Percentiles rank a stretch among this genome's conserved stretches.
Evolutionary conservation across 495 filamentous ascomycete genomes (phyloP).

Genomic region (Hypoxylon intermedium): DNA sequence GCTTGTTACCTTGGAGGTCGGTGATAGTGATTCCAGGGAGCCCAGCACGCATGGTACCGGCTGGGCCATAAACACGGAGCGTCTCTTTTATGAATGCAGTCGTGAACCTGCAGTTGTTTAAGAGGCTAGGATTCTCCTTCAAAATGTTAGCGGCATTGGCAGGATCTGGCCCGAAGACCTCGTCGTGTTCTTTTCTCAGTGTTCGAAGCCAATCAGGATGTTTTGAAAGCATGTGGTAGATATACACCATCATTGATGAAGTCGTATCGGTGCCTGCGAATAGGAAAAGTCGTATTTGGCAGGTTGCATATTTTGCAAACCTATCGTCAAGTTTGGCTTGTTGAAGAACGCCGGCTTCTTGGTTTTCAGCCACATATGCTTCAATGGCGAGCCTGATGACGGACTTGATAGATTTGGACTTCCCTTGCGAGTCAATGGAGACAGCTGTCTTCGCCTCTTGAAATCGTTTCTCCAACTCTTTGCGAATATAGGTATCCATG

Average conservation of each 20-base stretch:
- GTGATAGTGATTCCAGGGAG: neutral
- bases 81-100: neutral
- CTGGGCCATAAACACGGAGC: neutral
- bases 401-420: neutral
- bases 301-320: neutral
- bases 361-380: neutral
- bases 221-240: neutral
- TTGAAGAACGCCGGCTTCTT: neutral
- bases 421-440: neutral
- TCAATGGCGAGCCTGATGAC: neutral
- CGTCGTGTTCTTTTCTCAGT: neutral
- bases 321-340: too few species aligned
- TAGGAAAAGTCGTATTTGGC: neutral
- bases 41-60: neutral
- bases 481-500: slow-evolving; percentile 33
- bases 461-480: slow-evolving; percentile 40
- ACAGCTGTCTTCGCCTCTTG: neutral
- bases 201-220: neutral
- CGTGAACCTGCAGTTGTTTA: neutral
- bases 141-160: neutral
- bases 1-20: neutral
- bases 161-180: neutral
- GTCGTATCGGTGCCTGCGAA: neutral
- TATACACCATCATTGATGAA: neutral
- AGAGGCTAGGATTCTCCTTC: neutral